Evolutionary conservation across 352 stramenopile species (phyloP), one percentile per base, ranked within the genome.

Genomic region (Aphanomyces euteiches): DNA sequence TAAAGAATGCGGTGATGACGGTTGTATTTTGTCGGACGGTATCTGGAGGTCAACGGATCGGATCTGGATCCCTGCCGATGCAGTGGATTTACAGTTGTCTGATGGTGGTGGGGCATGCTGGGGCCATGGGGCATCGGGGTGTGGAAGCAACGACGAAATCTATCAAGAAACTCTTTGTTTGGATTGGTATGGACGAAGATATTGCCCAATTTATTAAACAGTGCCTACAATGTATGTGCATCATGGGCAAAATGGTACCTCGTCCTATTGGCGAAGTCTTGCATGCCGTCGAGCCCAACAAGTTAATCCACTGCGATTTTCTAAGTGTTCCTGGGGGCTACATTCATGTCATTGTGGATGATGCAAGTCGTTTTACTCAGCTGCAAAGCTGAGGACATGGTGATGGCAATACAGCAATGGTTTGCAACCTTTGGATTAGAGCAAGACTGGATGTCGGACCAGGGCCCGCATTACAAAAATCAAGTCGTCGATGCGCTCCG

Each of bases 231-330:
- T 72, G 66, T 54, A 15, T 75, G 43, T 40, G 21, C 3, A 53
- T 65, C 1, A 66, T 66, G 6, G 64, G 73, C 8, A 48, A 68
- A n/a, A 68, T 53, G 3, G 48, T 57, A 0, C 74, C 69, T 0
- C 54, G 73, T 3, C 73, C 77, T 6, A 69, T 70, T 47, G 74
- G 75, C 4, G 47, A 72, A 17, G 67, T 59, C 0, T 8, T 80
- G 37, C 47, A 60, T 13, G 71, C 72, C 1, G 78, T 74, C 0
- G 77, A 74, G 10, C 76, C 74, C 0, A 81, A 81, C 17, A 67
- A 84, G 37, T 7, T 78, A 5, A 37, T 81, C 0, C 72, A 82
- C 36, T 84, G 82, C 17, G 75, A 81, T 15, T 28, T 28, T 28
- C 28, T 28, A 2, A 28, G 28, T 28, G 28, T 28, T 28, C 28